Evolutionary conservation across 1,284 basidiomycete genomes (phyloP).

Genomic region (Rhodotorula sp.): DNA sequence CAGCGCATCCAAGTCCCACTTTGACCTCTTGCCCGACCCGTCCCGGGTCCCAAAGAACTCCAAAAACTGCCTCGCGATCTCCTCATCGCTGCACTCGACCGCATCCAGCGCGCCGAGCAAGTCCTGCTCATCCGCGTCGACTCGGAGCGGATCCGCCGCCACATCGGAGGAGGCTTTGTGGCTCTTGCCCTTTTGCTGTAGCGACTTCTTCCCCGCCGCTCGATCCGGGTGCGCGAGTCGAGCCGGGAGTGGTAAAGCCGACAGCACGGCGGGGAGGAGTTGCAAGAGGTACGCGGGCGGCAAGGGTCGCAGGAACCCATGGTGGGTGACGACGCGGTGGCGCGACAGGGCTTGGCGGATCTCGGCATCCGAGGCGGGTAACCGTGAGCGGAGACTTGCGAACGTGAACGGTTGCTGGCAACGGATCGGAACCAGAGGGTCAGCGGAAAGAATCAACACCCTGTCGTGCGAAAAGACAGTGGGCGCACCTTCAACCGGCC

Average conservation of each 20-base stretch:
- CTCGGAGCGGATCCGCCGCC: conserved; percentile 46
- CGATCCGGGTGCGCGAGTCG: conserved; percentile 49
- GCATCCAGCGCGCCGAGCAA: conserved; percentile 60
- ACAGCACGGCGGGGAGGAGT: conserved; percentile 68
- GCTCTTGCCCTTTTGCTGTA: conserved; percentile 3
- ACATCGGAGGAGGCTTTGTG: neutral
- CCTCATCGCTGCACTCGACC: conserved; percentile 50
- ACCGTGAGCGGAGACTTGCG: conserved; percentile 17
- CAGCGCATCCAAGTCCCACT: conserved; percentile 64
- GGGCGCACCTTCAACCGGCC: neutral
- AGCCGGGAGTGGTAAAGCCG: conserved; percentile 58
- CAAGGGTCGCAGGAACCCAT: conserved; percentile 63
- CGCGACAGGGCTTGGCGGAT: conserved; percentile 20
- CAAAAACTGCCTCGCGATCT: conserved; percentile 67
- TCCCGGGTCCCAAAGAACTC: conserved; percentile 68
- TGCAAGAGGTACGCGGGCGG: conserved; percentile 63
- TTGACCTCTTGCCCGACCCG: conserved; percentile 29
- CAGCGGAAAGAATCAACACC: neutral
- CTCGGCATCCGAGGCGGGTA: conserved; percentile 36
- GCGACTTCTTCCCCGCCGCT: conserved; percentile 1
- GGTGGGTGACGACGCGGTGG: conserved; percentile 20
- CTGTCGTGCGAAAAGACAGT: neutral
- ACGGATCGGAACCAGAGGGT: neutral
- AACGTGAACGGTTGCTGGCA: conserved; percentile 8
- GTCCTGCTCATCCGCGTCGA: conserved; percentile 46